A percentile compares a stretch with the other conserved stretches of the same genome.
Evolutionary conservation across 2,329 filamentous ascomycete genomes (phyloP).

Genomic region (Malbranchea zuffiana): DNA sequence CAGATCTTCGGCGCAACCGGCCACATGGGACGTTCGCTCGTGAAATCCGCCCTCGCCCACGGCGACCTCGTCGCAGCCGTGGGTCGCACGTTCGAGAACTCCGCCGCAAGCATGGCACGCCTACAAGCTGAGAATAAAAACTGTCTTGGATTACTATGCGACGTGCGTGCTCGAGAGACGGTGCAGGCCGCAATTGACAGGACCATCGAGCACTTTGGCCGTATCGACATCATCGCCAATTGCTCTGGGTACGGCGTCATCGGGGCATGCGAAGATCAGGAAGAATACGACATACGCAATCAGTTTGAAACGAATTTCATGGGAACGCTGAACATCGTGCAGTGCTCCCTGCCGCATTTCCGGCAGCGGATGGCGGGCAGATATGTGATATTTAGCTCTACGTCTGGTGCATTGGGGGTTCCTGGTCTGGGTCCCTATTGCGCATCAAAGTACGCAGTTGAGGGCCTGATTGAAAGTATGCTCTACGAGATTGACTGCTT

Average conservation of each 20-base stretch:
- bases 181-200: conserved; percentile 60
- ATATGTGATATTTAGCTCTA: conserved; percentile 91
- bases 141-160: conserved; percentile 74
- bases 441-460: conserved; percentile 93
- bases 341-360: conserved; percentile 78
- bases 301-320: conserved; percentile 98
- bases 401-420: conserved; percentile 81
- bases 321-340: conserved; percentile 86
- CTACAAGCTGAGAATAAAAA: conserved; percentile 49
- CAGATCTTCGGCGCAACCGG: conserved; percentile 93
- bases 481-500: conserved; percentile 87
- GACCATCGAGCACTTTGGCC: conserved; percentile 63
- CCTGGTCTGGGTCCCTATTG: conserved; percentile 90
- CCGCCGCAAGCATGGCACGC: conserved; percentile 57
- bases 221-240: conserved; percentile 81
- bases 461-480: conserved; percentile 92
- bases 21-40: conserved; percentile 85
- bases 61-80: conserved; percentile 80
- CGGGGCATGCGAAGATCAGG: conserved; percentile 90
- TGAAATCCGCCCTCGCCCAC: conserved; percentile 67
- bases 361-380: conserved; percentile 62
- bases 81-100: conserved; percentile 70
- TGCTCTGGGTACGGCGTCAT: conserved; percentile 94
- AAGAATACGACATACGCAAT: conserved; percentile 85
- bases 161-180: conserved; percentile 72